These are phyloP conservation scores for Rhododendron williamsianum DNA, from an alignment of 148 eudicot species.

Conservation along the genomic window DNA sequence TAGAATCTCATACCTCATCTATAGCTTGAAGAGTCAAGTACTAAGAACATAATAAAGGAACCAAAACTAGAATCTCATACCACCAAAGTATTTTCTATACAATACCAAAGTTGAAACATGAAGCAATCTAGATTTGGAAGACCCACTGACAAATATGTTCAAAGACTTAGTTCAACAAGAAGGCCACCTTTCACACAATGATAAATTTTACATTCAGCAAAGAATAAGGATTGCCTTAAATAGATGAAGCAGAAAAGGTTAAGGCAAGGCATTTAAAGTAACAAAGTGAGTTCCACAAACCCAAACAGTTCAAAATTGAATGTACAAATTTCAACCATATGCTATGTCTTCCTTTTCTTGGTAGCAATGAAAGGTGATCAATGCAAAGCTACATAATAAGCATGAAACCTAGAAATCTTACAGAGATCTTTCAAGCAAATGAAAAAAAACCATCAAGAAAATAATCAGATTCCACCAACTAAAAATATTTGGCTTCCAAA, in stretches of 20 bases:
- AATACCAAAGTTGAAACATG: not conserved
- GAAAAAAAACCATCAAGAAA: not conserved
- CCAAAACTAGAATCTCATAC: not conserved
- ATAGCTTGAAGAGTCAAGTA: not conserved
- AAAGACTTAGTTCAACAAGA: not conserved
- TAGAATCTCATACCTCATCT: not conserved
- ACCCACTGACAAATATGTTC: conserved; percentile 4
- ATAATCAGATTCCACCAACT: not conserved
- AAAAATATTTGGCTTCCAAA: not conserved
- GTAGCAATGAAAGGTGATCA: not conserved
- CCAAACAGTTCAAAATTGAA: not conserved
- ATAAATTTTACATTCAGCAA: not conserved
- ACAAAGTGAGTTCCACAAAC: not conserved
- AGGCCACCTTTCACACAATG: not conserved
- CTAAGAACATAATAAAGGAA: not conserved
- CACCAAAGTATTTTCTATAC: not conserved
- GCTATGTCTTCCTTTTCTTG: not conserved
- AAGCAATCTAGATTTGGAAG: not conserved
- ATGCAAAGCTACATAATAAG: not conserved
- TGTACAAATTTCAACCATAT: not conserved
- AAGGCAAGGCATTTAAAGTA: not conserved
- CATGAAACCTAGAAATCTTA: not conserved
- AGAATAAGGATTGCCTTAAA: not conserved
- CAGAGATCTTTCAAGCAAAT: not conserved
- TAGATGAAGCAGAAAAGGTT: not conserved